A percentile compares a stretch with the other conserved stretches of the same genome.
Conservation (phyloP, 2,329 filamentous ascomycete genomes). For the Claviceps capensis region DNA sequence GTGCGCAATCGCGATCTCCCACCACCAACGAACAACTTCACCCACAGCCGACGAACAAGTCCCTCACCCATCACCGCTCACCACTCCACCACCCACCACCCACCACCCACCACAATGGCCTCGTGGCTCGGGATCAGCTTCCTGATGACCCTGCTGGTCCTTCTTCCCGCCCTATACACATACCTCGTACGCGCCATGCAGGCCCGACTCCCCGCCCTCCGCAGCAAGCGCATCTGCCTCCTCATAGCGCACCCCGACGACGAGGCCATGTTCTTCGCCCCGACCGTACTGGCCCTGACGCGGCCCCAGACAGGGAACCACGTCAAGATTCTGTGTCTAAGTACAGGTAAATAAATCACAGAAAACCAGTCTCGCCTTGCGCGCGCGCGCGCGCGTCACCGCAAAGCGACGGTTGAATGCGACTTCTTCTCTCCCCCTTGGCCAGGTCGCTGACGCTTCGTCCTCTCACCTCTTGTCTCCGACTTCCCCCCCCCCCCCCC, state of each 20-base stretch:
- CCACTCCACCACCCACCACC: not conserved
- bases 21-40: too few relatives aligned
- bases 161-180: conserved; percentile 27
- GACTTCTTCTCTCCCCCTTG: not conserved
- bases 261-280: conserved; percentile 98
- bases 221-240: conserved; percentile 76
- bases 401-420: too few relatives aligned
- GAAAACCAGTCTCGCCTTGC: too few relatives aligned
- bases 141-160: conserved; percentile 4
- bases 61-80: not conserved
- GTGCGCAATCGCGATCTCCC: too few relatives aligned
- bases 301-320: conserved; percentile 71
- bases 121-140: conserved; percentile 4
- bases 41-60: too few relatives aligned
- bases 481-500: too few relatives aligned
- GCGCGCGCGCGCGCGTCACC: too few relatives aligned
- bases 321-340: conserved; percentile 86
- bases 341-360: conserved; percentile 44
- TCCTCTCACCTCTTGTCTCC: too few relatives aligned
- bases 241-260: conserved; percentile 96
- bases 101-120: conserved; percentile 2
- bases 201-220: conserved; percentile 49
- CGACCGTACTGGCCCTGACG: conserved; percentile 74
- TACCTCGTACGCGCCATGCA: conserved; percentile 34
- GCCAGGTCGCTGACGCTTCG: not conserved